Evolutionary conservation across 2,329 filamentous ascomycete species (phyloP), one percentile per base, ranked within the genome.

Genomic region (Bipolaris zeicola): DNA sequence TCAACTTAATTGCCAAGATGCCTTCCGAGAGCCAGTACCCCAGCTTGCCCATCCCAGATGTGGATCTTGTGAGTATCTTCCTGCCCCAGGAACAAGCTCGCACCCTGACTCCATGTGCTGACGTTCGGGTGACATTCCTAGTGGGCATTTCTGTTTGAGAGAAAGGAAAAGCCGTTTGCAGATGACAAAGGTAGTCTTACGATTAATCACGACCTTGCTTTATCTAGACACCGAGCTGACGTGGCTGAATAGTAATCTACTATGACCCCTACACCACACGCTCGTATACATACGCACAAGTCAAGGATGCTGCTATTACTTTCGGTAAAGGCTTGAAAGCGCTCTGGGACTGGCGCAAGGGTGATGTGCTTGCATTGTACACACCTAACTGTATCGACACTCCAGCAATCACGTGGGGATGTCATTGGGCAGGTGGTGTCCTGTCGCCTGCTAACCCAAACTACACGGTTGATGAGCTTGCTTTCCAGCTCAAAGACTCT

Each of bases 361-460:
- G 90, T 68, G 91, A 97, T 72, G 90, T 95, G 1, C 82, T 97
- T 20, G 89, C 85, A 10, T 81, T 96, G 51, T 96, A 89, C 80
- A 88, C 91, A 3, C 90, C 92, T 26, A 97, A 98, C 38, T 60
- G 57, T 74, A 89, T 97, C 71, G 93, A 97, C 74, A 91, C 89
- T 0, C 88, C 91, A 0, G 81, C 88, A 3, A 77, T 92, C 44
- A 91, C 86, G 75, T 91, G 91, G 81, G 93, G 92, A 26, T 83
- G 86, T 8, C 86, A 89, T 63, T 97, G 91, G 90, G 89, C 91
- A 0, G 93, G 92, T 43, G 92, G 90, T 28, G 80, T 91, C 49
- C 79, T 91, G 10, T 92, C 89, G n/a, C 92, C 93, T 0, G 92
- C 91, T 2, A 97, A 97, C 71, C 92, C 93, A 18, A 87, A 87